phyloP scores from a whole-genome alignment of 108 stramenopile species.

The Cyclotella kingstonii region DNA sequence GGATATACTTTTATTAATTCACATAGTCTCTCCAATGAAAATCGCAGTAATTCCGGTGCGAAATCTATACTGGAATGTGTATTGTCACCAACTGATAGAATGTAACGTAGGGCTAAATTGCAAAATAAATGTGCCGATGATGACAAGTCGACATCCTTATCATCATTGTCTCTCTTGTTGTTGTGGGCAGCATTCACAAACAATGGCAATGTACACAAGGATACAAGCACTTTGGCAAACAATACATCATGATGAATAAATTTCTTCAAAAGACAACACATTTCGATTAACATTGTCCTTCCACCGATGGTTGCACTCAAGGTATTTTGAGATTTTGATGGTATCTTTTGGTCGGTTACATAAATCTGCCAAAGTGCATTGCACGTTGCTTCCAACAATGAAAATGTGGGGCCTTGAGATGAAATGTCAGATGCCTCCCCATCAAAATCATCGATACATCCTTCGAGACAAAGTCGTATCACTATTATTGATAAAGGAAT shows the following conservation, averaged over 20 bases:
- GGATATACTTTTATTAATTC: constrained; percentile 25
- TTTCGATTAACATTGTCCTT: constrained; percentile 14
- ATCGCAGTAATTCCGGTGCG: constrained; percentile 1
- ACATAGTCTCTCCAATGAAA: constrained; percentile 19
- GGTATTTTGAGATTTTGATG: not conserved
- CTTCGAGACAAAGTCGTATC: constrained; percentile 36
- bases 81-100: not conserved
- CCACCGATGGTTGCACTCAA: not conserved
- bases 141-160: not conserved
- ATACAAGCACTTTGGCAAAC: constrained; percentile 30
- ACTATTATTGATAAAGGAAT: constrained; percentile 30
- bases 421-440: not conserved
- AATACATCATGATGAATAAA: constrained; percentile 17
- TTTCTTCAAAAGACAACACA: constrained; percentile 19
- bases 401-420: not conserved
- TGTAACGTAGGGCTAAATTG: constrained; percentile 27
- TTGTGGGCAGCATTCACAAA: not conserved
- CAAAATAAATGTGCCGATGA: constrained; percentile 23
- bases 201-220: constrained; percentile 30
- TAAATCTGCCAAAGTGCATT: constrained; percentile 40
- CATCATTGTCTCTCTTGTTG: not conserved
- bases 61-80: not conserved
- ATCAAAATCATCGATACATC: not conserved
- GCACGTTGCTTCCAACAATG: constrained; percentile 25
- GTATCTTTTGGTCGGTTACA: constrained; percentile 11